Base-by-base conservation (phyloP, 495 filamentous ascomycete genomes). In the Hypoxylon lienhwacheense region DNA sequence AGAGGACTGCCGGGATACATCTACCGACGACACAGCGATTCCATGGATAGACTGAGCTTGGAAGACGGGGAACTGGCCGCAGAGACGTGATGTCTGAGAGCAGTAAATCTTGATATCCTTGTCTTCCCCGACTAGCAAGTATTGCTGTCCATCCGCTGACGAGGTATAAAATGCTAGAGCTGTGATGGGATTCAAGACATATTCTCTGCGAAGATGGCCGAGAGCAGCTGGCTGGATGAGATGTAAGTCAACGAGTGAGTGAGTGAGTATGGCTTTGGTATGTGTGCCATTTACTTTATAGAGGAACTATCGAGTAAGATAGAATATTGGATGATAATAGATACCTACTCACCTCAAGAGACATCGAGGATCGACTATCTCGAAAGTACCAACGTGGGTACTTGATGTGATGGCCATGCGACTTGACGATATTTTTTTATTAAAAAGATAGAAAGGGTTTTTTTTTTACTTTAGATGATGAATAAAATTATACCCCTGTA, bases 101-200 rank as follows among this genome's bases (percentile, higher is more conserved):
- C 84, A 67, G 55, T 86, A 81, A 24, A 87, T 63, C 37, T 81
- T 81, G n/a, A 96, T 64, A 33, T 80, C 84, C 2, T 78, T 78
- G 22, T 91, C 90, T 67, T 95, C 88, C 65, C 85, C 92, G 0
- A 79, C 81, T 7, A 96, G 66, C 10, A 96, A 61, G 17, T 75
- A 74, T 19, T 72, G 48, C 53, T 66, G 48, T 28, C 59, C 67
- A 20, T 65, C 50, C 1, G 28, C 53, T 31, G 59, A 53, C 4
- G 54, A 44, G 22, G 37, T 58, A 53, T 67, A 71, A 37, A 82
- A 77, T 16, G 75, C 77, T 11, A 87, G 64, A 0, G 81, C 82
- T 14, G 83, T 85, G 44, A 87, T 74, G 19, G 84, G 83, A 44
- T 62, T 75, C 5, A 81, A 65, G n/a, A 71, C 56, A 42, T 67